Evolutionary conservation across 306 rosid genomes (phyloP), one percentile per base, ranked within the genome.

Genomic region (Rubus parviflorus): DNA sequence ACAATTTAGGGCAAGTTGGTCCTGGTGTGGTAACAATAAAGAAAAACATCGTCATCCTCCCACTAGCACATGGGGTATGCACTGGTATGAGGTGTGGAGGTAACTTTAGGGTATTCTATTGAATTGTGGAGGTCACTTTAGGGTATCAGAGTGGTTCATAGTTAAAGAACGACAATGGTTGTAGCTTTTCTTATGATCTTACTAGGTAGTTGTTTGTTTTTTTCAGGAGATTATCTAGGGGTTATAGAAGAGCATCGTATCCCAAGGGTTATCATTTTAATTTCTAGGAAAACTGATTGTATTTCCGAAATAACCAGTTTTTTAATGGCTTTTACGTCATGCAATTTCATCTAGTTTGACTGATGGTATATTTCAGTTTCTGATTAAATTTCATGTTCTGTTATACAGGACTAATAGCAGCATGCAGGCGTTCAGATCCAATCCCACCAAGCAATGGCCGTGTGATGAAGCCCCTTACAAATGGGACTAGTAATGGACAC

Each of bases 391-490:
- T 5, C 35, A 9, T 62, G 56, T 82, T 53, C 58, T 62, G 25
- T 70, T 63, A 43, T 65, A 78, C 88, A 92, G 97, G 97, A 80
- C 82, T 92, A 67, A 90, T 92, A 66, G 89, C 88, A 49, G 86
- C 96, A 67, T 83, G 88, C 76, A 90, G 86, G 48, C 79, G 25
- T 10, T 86, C 52, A 84, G 83, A 68, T 74, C 56, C 81, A 51
- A 70, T 70, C 52, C 14, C 19, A 63, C 83, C 14, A 43, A 81
- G 46, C 69, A 82, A 86, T 20, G 89, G 89, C 58, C 82, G 81
- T 10, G 7, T 49, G 71, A 43, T 20, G 38, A 88, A 73, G 85
- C 35, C 82, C 3, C 2, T 62, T 70, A 52, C 81, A 38, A 85
- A 77, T 60, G 91, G 85, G 70, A 72, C 56, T 37, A 85, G 67